Percentiles rank a stretch among this genome's conserved stretches.
Conservation (phyloP, 768 basidiomycete species). For the Boletus pseudo-olivaceus region DNA sequence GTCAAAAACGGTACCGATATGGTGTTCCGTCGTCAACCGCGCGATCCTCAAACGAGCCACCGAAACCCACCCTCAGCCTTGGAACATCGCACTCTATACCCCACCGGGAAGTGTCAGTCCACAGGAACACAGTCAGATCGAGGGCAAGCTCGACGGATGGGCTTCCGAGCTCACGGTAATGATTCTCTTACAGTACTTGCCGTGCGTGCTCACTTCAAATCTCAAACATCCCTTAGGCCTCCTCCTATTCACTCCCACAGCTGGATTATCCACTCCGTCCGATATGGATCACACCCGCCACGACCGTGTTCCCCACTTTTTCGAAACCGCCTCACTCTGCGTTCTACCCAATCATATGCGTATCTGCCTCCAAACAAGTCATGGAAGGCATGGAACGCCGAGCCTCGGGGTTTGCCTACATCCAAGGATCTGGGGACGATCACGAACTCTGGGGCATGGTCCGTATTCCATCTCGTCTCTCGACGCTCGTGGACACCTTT, state of each 20-base stretch:
- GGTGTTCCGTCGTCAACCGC: slow-evolving; percentile 88
- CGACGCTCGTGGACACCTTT: not conserved
- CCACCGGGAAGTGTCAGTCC: slow-evolving; percentile 63
- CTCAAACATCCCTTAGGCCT: slow-evolving; percentile 42
- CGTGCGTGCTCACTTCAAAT: not conserved
- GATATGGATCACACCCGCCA: slow-evolving; percentile 83
- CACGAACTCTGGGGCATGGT: slow-evolving; percentile 89
- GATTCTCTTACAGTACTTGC: not conserved
- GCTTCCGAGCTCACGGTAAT: slow-evolving; percentile 60
- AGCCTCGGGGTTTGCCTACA: slow-evolving; percentile 71
- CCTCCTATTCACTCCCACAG: slow-evolving; percentile 64
- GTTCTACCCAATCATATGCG: slow-evolving; percentile 74
- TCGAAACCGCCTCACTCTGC: slow-evolving; percentile 11
- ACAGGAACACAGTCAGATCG: slow-evolving; percentile 82
- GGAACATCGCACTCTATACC: slow-evolving; percentile 65
- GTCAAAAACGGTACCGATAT: slow-evolving; percentile 90
- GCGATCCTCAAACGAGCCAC: slow-evolving; percentile 36
- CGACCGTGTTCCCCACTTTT: slow-evolving; percentile 45
- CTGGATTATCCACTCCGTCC: slow-evolving; percentile 71
- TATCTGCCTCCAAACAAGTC: slow-evolving; percentile 79
- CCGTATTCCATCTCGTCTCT: slow-evolving; percentile 10
- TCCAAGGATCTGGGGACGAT: slow-evolving; percentile 95
- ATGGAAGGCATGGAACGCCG: slow-evolving; percentile 59
- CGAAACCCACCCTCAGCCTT: slow-evolving; percentile 24
- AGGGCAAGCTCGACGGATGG: slow-evolving; percentile 61